Base-by-base conservation (phyloP, 2,329 filamentous ascomycete genomes). In the Xylariomycetidae sp. region DNA sequence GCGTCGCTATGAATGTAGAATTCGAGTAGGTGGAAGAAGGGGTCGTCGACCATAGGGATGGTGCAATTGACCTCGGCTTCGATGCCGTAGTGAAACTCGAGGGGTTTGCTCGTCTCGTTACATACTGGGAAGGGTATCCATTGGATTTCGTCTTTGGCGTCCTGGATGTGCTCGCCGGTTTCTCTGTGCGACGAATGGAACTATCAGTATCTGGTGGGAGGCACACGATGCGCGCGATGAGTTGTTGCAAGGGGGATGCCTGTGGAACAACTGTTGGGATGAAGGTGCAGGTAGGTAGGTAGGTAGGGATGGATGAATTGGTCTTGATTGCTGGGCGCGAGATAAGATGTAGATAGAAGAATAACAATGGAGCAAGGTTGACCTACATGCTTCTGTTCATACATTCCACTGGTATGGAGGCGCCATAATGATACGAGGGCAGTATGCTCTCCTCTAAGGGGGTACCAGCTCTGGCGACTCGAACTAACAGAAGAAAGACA, bases 1-100 rank as follows among this genome's bases (percentile, higher is more conserved):
- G 88, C 89, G 63, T 98, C 92, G 67, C 85, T 88, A 72, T 97
- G 92, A 59, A 97, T 82, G 72, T 97, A 97, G 73, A 96, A 97
- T 66, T 97, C 86, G 66, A 90, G 82, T 32, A 90, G 75, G 63
- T 92, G 86, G 70, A 88, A 92, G 70, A 89, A 83, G 25, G 83
- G 76, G 57, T 90, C 86, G 51, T 75, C 72, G 50, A 90, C 72
- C 63, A 85, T 74, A 54, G 82, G 69, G 50, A 92, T 80, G 35
- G 86, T 92, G 69, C 86, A 92, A 66, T 90, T 90, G 48, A 87
- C 64, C 57, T 94, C 88, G 63, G 64, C 66, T 57, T 90, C 86
- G 47, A 85, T 64, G 58, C 89, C 89, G 66, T 95, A 97, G 59
- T 78, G 74, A 58, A 98, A 82, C 52, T 92, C 80, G 50, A 98